These are phyloP conservation scores for Clarireedia hainanense DNA, from an alignment of 2,329 filamentous ascomycete genomes.

Conservation along the genomic window DNA sequence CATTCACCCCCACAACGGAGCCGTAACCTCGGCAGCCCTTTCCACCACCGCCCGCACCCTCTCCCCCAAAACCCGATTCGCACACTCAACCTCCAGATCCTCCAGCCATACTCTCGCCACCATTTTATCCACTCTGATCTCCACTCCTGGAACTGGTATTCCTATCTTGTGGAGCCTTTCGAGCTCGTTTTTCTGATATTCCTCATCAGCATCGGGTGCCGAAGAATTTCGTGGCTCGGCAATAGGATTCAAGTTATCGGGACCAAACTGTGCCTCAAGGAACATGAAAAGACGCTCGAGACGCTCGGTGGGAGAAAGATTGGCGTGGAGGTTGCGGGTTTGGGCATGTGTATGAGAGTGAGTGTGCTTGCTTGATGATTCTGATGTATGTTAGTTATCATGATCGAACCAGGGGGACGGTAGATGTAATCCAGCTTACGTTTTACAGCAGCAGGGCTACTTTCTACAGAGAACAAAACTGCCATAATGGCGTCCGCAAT, in stretches of 20 bases:
- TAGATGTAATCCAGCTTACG: conserved; percentile 44
- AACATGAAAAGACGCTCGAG: conserved; percentile 88
- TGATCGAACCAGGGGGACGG: conserved; percentile 14
- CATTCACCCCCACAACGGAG: conserved; percentile 48
- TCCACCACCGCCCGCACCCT: conserved; percentile 85
- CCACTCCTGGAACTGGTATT: conserved; percentile 83
- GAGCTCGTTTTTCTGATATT: conserved; percentile 34
- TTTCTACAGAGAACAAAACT: conserved; percentile 85
- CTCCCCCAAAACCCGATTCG: conserved; percentile 69
- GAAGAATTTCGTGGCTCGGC: conserved; percentile 50
- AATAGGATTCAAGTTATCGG: conserved; percentile 73
- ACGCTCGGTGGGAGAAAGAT: conserved; percentile 64
- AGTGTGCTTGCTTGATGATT: conserved; percentile 50
- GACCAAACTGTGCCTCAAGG: conserved; percentile 91
- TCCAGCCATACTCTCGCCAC: conserved; percentile 88
- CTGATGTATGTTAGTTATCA: conserved; percentile 29
- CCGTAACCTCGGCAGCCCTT: conserved; percentile 78
- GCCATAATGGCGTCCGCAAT: conserved; percentile 97
- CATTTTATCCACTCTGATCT: conserved; percentile 82
- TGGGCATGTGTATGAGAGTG: conserved; percentile 41
- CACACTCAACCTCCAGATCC: conserved; percentile 81
- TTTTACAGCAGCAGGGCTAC: conserved; percentile 88
- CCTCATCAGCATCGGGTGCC: conserved; percentile 26
- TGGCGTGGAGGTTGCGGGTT: conserved; percentile 63
- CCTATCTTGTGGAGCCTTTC: conserved; percentile 77